phyloP scores from a whole-genome alignment of 2,329 filamentous ascomycete genomes.

The Colletotrichum sp. region DNA sequence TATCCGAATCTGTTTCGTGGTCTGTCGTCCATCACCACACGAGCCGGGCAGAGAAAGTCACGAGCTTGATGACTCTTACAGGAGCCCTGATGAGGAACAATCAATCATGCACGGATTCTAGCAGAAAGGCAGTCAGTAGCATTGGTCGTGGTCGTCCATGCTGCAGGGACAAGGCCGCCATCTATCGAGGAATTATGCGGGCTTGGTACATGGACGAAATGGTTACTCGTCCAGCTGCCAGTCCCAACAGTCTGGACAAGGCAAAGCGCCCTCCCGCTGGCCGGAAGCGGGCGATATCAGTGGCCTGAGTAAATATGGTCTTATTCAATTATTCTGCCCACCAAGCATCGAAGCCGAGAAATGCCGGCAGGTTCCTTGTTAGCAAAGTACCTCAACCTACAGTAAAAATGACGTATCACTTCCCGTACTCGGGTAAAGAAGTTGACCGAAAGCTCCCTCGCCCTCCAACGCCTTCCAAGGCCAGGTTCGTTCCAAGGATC shows the following conservation, averaged over 20 bases:
- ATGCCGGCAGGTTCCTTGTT: slow-evolving; percentile 12
- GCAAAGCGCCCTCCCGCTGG: background rate
- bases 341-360: slow-evolving; percentile 15
- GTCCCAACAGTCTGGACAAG: background rate
- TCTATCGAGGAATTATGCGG: background rate
- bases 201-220: background rate
- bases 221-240: background rate
- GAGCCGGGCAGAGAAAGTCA: background rate
- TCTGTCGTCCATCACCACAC: background rate
- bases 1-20: background rate
- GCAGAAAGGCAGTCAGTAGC: background rate
- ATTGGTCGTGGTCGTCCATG: background rate
- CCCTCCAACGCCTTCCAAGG: background rate
- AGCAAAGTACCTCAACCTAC: slow-evolving; percentile 10
- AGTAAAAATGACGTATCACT: slow-evolving; percentile 9
- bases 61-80: background rate
- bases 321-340: background rate
- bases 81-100: background rate
- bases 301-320: background rate
- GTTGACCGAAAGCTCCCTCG: background rate
- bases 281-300: background rate
- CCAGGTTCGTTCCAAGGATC: slow-evolving; percentile 5
- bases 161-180: background rate
- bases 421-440: slow-evolving; percentile 6
- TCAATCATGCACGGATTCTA: background rate